Base-by-base conservation (phyloP, 805 yeast genomes). In the Komagataella phaffii region DNA sequence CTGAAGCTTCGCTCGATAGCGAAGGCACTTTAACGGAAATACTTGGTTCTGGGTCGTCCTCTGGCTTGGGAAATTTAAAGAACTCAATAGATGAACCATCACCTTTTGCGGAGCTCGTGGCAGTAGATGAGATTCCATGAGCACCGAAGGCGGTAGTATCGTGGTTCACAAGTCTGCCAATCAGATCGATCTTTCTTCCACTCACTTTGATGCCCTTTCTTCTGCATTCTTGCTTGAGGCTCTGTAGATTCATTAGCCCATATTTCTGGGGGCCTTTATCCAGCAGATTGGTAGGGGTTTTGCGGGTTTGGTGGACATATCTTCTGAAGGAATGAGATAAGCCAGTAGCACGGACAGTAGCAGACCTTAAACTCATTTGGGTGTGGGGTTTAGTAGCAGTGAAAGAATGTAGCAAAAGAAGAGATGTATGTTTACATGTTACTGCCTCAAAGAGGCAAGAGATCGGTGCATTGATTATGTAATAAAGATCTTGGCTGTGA, bases 171-270 rank as follows among this genome's bases (percentile, higher is more conserved):
- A 68, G 53, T 55, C 72, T 59, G 53, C 67, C 69, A 23, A 81
- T 70, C 21, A 83, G 64, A 30, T 83, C 87, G 7, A 73, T 63
- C 59, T 83, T 83, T 49, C 72, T 71, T 12, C 89, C 89, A n/a
- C 78, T 66, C 0, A 81, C 74, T 57, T 75, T 79, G 53, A 83
- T 62, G 0, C 86, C 85, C 54, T 83, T 72, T 52, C 66, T 68
- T 52, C 76, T 75, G 61, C 87, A 80, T 60, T 82, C 87, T 50
- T 61, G 62, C 59, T 77, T 80, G 56, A 83, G 69, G 1, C 77
- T 70, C 51, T 76, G 74, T 45, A 81, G 65, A 46, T 78, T 77
- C 77, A 80, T 74, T 24, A 66, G 60, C 2, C 64, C 54, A 48
- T 61, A 68, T 54, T 56, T 66, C 40, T 60, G 51, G 17, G 54